phyloP scores from a whole-genome alignment of 192 early-diverging fungal species.

The Coemansia sp. region DNA sequence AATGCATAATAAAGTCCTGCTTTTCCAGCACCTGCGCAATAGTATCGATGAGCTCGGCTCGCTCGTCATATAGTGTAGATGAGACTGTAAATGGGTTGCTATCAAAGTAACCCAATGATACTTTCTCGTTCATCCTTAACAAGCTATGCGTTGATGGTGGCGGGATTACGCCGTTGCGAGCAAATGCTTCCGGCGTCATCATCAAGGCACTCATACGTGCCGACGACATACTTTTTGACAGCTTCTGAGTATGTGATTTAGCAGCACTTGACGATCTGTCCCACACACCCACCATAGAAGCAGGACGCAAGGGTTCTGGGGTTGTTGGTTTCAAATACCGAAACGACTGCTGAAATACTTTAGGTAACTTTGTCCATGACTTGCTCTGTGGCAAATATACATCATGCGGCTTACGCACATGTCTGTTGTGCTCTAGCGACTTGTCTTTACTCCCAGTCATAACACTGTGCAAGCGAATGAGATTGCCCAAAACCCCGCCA shows the following conservation, averaged over 20 bases:
- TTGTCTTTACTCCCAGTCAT: slow-evolving; percentile 9
- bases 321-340: slow-evolving; percentile 7
- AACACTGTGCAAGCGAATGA: slow-evolving; percentile 23
- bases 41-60: slow-evolving; percentile 26
- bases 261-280: background rate
- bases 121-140: slow-evolving; percentile 14
- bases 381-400: slow-evolving; percentile 3
- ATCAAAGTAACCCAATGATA: slow-evolving; percentile 24
- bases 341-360: slow-evolving; percentile 9
- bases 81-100: background rate
- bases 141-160: slow-evolving; percentile 34
- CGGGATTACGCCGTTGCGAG: slow-evolving; percentile 31
- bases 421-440: background rate
- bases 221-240: slow-evolving; percentile 19
- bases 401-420: background rate
- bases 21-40: slow-evolving; percentile 63
- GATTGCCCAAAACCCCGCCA: slow-evolving; percentile 21
- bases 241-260: background rate
- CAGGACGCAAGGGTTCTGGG: slow-evolving; percentile 1
- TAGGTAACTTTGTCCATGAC: slow-evolving; percentile 6
- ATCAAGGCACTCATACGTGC: slow-evolving; percentile 28
- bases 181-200: slow-evolving; percentile 38
- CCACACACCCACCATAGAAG: slow-evolving; percentile 7
- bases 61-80: slow-evolving; percentile 4
- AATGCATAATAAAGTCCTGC: slow-evolving; percentile 60